phyloP scores from a whole-genome alignment of 495 filamentous ascomycete species.

The Bathelium albidoporum region DNA sequence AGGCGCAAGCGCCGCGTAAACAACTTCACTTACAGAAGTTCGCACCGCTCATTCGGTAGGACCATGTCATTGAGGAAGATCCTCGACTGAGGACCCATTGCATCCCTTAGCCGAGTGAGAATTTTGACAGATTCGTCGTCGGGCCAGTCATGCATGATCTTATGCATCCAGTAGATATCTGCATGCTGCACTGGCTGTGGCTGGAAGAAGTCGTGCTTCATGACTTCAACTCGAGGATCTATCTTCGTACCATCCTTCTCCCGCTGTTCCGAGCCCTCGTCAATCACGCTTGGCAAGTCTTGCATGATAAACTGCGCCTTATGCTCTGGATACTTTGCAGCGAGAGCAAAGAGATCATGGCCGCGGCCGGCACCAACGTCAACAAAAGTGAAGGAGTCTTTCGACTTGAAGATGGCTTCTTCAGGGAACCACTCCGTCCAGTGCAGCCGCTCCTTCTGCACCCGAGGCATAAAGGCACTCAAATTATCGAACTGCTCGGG shows the following conservation, averaged over 20 bases:
- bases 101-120: constrained; percentile 6
- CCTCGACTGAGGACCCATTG: constrained; percentile 6
- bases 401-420: constrained; percentile 3
- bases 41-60: constrained; percentile 5
- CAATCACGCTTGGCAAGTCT: constrained; percentile 10
- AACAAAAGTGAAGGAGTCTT: constrained; percentile 1
- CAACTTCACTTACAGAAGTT: constrained; percentile 3
- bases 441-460: constrained; percentile 3
- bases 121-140: constrained; percentile 4
- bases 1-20: not conserved
- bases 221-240: constrained; percentile 3
- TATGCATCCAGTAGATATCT: constrained; percentile 7
- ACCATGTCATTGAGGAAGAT: constrained; percentile 8
- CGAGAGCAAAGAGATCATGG: constrained; percentile 5
- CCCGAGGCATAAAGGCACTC: constrained; percentile 4
- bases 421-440: constrained; percentile 6
- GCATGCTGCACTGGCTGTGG: constrained; percentile 3
- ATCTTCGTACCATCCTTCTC: not conserved
- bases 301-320: constrained; percentile 8
- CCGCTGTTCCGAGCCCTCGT: constrained; percentile 1
- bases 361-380: not conserved
- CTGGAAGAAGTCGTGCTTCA: constrained; percentile 6
- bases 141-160: constrained; percentile 8
- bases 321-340: not conserved
- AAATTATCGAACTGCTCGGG: not conserved